Evolutionary conservation across 2,329 filamentous ascomycete genomes (phyloP).

Genomic region (Xylariaceae sp.): DNA sequence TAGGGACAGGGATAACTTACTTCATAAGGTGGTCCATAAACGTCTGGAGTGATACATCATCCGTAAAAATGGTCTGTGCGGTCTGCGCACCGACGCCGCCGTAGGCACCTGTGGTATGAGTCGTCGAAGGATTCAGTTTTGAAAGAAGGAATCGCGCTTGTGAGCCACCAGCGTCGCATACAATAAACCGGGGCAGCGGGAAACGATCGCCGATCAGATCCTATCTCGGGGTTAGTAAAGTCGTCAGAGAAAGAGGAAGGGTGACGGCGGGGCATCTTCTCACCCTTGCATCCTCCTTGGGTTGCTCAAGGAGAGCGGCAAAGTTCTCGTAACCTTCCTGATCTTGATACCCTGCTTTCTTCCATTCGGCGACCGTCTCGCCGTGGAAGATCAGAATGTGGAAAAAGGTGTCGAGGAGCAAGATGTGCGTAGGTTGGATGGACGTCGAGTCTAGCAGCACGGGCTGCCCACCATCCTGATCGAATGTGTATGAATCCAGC

Average conservation of each 20-base stretch:
- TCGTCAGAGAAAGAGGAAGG: conserved; percentile 5
- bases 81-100: conserved; percentile 79
- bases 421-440: conserved; percentile 88
- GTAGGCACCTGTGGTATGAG: conserved; percentile 88
- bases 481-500: conserved; percentile 93
- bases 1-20: conserved; percentile 47
- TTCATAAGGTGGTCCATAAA: conserved; percentile 99
- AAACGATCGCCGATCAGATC: conserved; percentile 97
- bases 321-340: conserved; percentile 99
- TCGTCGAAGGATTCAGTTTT: conserved; percentile 96
- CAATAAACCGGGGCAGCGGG: conserved; percentile 96
- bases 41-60: conserved; percentile 94
- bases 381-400: conserved; percentile 99
- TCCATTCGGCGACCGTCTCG: conserved; percentile 96
- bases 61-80: conserved; percentile 97
- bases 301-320: conserved; percentile 76
- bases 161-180: conserved; percentile 96
- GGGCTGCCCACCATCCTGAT: conserved; percentile 85
- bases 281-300: conserved; percentile 94
- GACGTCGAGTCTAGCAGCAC: conserved; percentile 95
- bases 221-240: conserved; percentile 39
- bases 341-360: conserved; percentile 95
- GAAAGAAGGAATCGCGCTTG: conserved; percentile 95
- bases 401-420: conserved; percentile 97
- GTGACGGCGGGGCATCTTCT: conserved; percentile 29